phyloP scores from a whole-genome alignment of 1,284 basidiomycete genomes.

The Phlebopus sp. region DNA sequence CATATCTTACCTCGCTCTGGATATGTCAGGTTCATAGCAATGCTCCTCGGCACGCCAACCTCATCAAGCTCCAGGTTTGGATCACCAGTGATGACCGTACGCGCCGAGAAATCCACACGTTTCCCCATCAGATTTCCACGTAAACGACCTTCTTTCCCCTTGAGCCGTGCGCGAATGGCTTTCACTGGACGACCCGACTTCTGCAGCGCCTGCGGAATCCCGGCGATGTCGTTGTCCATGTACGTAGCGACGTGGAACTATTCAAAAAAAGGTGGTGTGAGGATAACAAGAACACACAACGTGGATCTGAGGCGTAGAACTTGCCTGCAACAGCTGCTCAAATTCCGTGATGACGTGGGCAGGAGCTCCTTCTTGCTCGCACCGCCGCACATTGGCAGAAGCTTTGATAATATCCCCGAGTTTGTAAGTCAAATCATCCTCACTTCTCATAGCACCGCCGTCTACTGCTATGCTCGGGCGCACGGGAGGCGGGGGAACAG shows the following conservation, averaged over 20 bases:
- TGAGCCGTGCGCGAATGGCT: conserved; percentile 95
- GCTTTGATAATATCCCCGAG: conserved; percentile 97
- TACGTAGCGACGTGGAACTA: conserved; percentile 98
- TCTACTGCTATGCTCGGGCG: conserved; percentile 97
- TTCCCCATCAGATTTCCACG: conserved; percentile 99
- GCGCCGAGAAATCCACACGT: conserved; percentile 98
- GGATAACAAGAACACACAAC: conserved; percentile 3
- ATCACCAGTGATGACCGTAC: conserved; percentile 99
- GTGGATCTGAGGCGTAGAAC: conserved; percentile 8
- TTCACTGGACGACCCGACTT: conserved; percentile 98
- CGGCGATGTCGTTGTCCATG: conserved; percentile 99
- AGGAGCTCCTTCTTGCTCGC: conserved; percentile 96
- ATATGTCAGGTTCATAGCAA: conserved; percentile 97
- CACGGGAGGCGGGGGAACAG: conserved; percentile 97
- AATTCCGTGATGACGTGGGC: conserved; percentile 96
- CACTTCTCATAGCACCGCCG: conserved; percentile 93
- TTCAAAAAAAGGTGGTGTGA: conserved; percentile 5
- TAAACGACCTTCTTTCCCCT: conserved; percentile 98
- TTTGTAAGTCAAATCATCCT: conserved; percentile 99
- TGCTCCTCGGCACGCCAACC: conserved; percentile 96
- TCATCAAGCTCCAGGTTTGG: conserved; percentile 96
- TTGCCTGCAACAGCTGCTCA: conserved; percentile 90
- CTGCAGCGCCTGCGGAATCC: conserved; percentile 95
- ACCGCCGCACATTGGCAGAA: conserved; percentile 87
- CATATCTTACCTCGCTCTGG: conserved; percentile 81